These are phyloP conservation scores for Combretum micranthum DNA, from an alignment of 345 rosid genomes.

Conservation along the genomic window DNA sequence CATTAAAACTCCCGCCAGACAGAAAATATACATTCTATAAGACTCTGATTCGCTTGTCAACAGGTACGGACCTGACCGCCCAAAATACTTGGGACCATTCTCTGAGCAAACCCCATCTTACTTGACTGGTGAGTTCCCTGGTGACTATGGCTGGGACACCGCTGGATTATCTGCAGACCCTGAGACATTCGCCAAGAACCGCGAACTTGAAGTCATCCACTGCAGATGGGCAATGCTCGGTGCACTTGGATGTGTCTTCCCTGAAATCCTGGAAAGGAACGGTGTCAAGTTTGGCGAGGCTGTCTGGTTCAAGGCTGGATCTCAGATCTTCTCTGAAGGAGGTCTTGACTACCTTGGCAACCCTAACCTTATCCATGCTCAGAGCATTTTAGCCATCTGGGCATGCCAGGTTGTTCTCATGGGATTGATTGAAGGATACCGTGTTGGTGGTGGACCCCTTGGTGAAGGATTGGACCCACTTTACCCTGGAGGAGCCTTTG, in stretches of 20 bases:
- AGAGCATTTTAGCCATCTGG: conserved; percentile 97
- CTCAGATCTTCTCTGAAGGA: conserved; percentile 92
- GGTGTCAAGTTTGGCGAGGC: conserved; percentile 92
- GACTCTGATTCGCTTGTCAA: neutral
- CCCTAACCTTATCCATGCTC: conserved; percentile 92
- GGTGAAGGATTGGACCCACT: conserved; percentile 95
- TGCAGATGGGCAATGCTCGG: conserved; percentile 98
- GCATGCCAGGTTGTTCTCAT: conserved; percentile 88
- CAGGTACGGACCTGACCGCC: conserved; percentile 99
- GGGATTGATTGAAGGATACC: conserved; percentile 94
- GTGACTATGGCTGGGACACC: conserved; percentile 99
- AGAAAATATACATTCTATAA: neutral
- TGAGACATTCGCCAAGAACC: conserved; percentile 93
- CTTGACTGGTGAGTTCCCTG: conserved; percentile 90
- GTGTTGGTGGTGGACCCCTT: conserved; percentile 92
- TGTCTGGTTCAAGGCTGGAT: conserved; percentile 94
- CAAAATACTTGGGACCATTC: conserved; percentile 94
- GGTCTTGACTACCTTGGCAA: conserved; percentile 95
- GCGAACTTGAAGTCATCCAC: conserved; percentile 96
- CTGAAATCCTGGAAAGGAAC: conserved; percentile 72
- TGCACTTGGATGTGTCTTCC: conserved; percentile 88
- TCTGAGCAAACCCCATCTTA: conserved; percentile 90
- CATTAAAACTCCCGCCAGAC: neutral
- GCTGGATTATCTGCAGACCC: conserved; percentile 96
- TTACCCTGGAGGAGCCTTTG: conserved; percentile 96